A percentile compares a stretch with the other conserved stretches of the same genome.
Conservation (phyloP, 2,329 filamentous ascomycete species). For the Botrytis elliptica region DNA sequence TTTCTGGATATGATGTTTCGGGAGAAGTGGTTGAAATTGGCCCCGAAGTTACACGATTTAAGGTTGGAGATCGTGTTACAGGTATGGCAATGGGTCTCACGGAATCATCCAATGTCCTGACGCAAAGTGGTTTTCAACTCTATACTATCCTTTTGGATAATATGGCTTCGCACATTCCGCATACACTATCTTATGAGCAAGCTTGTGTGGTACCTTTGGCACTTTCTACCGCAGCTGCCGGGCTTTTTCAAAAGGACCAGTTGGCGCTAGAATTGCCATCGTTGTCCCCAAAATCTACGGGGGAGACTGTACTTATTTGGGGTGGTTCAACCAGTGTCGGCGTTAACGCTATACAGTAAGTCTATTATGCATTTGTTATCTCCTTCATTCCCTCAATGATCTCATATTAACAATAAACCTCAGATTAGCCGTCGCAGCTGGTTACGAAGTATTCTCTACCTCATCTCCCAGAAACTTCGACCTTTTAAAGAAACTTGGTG, state of each 20-base stretch:
- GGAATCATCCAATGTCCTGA: constrained; percentile 37
- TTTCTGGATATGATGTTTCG: constrained; percentile 54
- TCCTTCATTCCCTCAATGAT: too few species aligned
- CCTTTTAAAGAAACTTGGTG: constrained; percentile 43
- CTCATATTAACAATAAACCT: not conserved
- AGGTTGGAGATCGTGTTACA: constrained; percentile 53
- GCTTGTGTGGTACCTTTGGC: constrained; percentile 38
- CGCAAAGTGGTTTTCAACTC: constrained; percentile 37
- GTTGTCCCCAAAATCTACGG: constrained; percentile 31
- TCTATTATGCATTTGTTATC: not conserved
- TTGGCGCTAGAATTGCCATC: constrained; percentile 33
- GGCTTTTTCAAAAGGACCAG: constrained; percentile 35
- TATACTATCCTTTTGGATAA: constrained; percentile 31
- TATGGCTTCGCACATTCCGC: constrained; percentile 35
- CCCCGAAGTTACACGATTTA: constrained; percentile 42
- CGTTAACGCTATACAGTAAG: constrained; percentile 40
- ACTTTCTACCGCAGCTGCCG: constrained; percentile 37
- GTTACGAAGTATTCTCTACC: constrained; percentile 44
- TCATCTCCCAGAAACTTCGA: constrained; percentile 39
- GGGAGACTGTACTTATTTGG: constrained; percentile 42
- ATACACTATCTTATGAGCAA: constrained; percentile 35
- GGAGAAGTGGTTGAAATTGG: constrained; percentile 55
- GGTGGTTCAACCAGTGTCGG: constrained; percentile 31
- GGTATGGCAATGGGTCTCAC: constrained; percentile 27
- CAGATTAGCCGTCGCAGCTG: constrained; percentile 43